phyloP scores from a whole-genome alignment of 805 yeast genomes.

The Yarrowia sp. region DNA sequence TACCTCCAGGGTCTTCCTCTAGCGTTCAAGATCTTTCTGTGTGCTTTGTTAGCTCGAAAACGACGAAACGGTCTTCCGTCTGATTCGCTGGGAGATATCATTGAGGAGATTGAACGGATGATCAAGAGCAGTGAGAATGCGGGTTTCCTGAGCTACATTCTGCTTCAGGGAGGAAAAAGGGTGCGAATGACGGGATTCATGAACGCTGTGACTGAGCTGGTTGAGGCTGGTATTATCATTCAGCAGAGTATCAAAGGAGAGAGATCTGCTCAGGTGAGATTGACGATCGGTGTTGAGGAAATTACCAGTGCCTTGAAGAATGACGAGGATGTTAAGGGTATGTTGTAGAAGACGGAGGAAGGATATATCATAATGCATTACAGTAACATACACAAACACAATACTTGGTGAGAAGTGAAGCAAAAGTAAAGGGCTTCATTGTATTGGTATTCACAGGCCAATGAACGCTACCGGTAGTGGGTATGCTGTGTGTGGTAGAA shows the following conservation, averaged over 20 bases:
- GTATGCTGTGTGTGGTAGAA: no score
- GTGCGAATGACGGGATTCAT: conserved; percentile 67
- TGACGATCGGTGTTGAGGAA: conserved; percentile 76
- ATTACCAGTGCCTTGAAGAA: conserved; percentile 63
- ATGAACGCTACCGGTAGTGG: no score
- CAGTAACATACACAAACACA: no score
- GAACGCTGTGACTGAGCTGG: conserved; percentile 68
- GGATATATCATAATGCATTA: not conserved
- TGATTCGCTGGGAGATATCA: conserved; percentile 72
- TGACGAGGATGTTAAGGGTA: conserved; percentile 57
- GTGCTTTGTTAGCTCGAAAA: conserved; percentile 67
- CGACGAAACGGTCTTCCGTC: conserved; percentile 76
- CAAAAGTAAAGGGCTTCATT: not conserved
- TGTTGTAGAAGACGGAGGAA: conserved; percentile 44
- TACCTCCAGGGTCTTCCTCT: conserved; percentile 68
- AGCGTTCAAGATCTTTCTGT: conserved; percentile 73
- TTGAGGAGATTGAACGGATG: conserved; percentile 73
- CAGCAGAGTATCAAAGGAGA: conserved; percentile 75
- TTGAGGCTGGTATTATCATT: conserved; percentile 77
- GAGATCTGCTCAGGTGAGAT: conserved; percentile 65
- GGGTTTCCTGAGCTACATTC: conserved; percentile 44
- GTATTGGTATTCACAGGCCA: no score
- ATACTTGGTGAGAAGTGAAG: no score
- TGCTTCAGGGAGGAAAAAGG: conserved; percentile 50
- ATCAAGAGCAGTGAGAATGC: conserved; percentile 53